These are phyloP conservation scores for Coniochaeta ligniaria DNA, from an alignment of 2,329 filamentous ascomycete species.

Conservation along the genomic window DNA sequence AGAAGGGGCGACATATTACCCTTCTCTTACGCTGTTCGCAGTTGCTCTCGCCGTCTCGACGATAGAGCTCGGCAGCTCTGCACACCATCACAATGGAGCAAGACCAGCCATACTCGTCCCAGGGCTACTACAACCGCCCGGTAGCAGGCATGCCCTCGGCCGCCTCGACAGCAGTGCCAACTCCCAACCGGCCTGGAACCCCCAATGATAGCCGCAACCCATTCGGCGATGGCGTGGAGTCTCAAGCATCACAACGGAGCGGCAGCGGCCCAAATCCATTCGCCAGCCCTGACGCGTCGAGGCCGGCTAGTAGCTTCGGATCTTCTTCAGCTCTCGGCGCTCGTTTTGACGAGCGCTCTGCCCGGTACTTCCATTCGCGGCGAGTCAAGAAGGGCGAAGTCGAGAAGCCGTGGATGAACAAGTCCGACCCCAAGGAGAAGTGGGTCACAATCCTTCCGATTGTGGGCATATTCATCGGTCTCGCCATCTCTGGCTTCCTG, in stretches of 20 bases:
- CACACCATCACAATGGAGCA: not conserved
- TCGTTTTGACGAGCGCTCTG: constrained; percentile 28
- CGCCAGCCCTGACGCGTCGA: constrained; percentile 34
- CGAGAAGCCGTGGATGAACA: constrained; percentile 71
- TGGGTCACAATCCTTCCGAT: constrained; percentile 79
- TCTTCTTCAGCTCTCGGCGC: constrained; percentile 31
- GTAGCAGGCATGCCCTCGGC: constrained; percentile 24
- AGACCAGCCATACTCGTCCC: not conserved
- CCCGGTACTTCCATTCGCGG: constrained; percentile 66
- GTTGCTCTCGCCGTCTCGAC: too few relatives aligned
- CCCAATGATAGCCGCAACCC: constrained; percentile 33
- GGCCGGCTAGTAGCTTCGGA: constrained; percentile 39
- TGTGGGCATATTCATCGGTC: constrained; percentile 61
- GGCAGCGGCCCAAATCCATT: constrained; percentile 34
- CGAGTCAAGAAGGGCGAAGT: constrained; percentile 65
- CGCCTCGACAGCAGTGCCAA: constrained; percentile 28
- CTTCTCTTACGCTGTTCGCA: not conserved
- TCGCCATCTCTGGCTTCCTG: constrained; percentile 61
- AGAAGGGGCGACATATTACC: not conserved
- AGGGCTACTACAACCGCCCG: constrained; percentile 13
- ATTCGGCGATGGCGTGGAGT: constrained; percentile 31
- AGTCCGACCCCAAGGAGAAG: constrained; percentile 71
- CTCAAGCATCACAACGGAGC: constrained; percentile 24
- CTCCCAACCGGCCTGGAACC: constrained; percentile 32
- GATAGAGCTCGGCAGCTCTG: not conserved